phyloP scores from a whole-genome alignment of 305 asterid species.

The Euphrasia arctica region DNA sequence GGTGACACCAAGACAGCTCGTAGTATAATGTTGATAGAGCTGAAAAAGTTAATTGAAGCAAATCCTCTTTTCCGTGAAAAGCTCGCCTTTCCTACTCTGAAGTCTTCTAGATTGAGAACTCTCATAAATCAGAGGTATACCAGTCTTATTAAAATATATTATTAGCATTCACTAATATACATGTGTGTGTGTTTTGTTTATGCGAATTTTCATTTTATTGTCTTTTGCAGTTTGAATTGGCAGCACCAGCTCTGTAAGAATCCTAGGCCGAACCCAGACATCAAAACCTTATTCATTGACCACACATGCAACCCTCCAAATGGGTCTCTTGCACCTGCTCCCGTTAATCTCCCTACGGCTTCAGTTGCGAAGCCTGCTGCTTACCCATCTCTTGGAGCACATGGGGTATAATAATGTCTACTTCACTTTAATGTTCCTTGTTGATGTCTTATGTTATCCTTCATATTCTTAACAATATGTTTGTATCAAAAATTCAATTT shows the following conservation, averaged over 20 bases:
- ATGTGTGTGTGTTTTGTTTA: too few species aligned
- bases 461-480: background rate
- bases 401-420: slow-evolving; percentile 53
- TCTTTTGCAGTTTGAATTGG: slow-evolving; percentile 78
- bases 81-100: slow-evolving; percentile 73
- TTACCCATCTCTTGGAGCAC: slow-evolving; percentile 78
- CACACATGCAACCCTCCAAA: slow-evolving; percentile 81
- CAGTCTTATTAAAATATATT: too few species aligned
- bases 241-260: slow-evolving; percentile 96
- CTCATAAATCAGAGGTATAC: slow-evolving; percentile 78
- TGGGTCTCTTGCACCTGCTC: slow-evolving; percentile 81
- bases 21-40: slow-evolving; percentile 80
- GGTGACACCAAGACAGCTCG: slow-evolving; percentile 95
- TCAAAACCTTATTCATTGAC: slow-evolving; percentile 80
- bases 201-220: slow-evolving; percentile 19
- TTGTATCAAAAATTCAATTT: slow-evolving; percentile 21
- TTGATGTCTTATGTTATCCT: slow-evolving; percentile 1
- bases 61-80: slow-evolving; percentile 91
- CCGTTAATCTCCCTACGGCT: slow-evolving; percentile 71
- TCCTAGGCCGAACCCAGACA: slow-evolving; percentile 92
- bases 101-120: slow-evolving; percentile 77
- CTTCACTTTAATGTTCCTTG: background rate
- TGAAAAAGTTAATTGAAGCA: slow-evolving; percentile 78
- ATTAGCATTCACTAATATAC: too few species aligned
- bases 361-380: slow-evolving; percentile 74